Evolutionary conservation across 2,329 filamentous ascomycete species (phyloP).

Genomic region (Cytospora chrysosperma): DNA sequence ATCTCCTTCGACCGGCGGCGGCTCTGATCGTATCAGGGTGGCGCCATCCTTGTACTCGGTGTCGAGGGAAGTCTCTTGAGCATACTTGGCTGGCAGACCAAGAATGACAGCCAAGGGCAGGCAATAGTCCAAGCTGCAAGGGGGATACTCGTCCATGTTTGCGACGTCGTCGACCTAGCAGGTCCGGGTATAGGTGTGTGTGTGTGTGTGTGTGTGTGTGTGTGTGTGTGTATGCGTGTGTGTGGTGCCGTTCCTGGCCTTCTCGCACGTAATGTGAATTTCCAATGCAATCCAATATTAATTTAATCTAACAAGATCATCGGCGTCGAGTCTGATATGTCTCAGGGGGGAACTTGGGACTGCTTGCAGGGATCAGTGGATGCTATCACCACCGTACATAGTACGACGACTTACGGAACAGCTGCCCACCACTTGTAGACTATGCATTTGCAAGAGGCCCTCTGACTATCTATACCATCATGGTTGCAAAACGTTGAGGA

Average conservation of each 20-base stretch:
- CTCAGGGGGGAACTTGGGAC: conserved; percentile 1
- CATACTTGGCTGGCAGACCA: conserved; percentile 57
- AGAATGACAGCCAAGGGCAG: conserved; percentile 81
- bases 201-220: no score
- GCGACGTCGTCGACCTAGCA: background rate
- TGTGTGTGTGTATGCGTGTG: no score
- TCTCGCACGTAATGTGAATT: background rate
- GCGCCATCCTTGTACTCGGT: conserved; percentile 57
- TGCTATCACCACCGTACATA: conserved; percentile 2
- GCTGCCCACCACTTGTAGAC: background rate
- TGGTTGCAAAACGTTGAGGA: background rate
- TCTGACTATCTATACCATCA: background rate
- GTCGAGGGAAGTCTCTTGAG: conserved; percentile 43
- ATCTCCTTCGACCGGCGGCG: conserved; percentile 63
- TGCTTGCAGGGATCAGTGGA: conserved; percentile 12
- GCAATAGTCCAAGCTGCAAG: conserved; percentile 81
- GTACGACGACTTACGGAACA: conserved; percentile 2
- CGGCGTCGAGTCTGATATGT: background rate
- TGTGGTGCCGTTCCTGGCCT: background rate
- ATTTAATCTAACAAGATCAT: background rate
- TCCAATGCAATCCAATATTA: background rate
- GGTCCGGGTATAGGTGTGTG: background rate
- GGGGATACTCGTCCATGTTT: conserved; percentile 77
- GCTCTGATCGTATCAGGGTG: conserved; percentile 66
- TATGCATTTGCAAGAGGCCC: background rate